Conservation (phyloP, 1,139 yeast genomes). For the Martiniozyma asiatica region DNA sequence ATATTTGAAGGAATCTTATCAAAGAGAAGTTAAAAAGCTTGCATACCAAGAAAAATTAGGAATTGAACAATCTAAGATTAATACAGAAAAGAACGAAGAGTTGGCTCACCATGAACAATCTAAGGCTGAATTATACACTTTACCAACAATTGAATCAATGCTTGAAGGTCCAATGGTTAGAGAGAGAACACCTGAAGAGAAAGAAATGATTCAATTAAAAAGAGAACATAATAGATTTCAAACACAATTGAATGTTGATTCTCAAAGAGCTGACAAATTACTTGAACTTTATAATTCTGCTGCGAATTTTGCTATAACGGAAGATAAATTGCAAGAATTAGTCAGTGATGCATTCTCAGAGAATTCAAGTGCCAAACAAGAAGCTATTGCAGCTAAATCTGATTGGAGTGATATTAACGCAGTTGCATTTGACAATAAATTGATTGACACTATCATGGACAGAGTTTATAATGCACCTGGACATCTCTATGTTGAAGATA, state of each 20-base stretch:
- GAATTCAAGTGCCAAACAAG: slow-evolving; percentile 9
- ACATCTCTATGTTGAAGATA: slow-evolving; percentile 29
- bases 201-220: slow-evolving; percentile 35
- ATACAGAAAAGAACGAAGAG: slow-evolving; percentile 22
- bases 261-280: slow-evolving; percentile 40
- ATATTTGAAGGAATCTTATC: slow-evolving; percentile 56
- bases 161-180: slow-evolving; percentile 60
- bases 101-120: slow-evolving; percentile 34
- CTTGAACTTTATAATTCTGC: slow-evolving; percentile 66
- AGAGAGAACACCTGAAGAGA: slow-evolving; percentile 59
- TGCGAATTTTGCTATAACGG: slow-evolving; percentile 52
- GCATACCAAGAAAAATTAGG: slow-evolving; percentile 21
- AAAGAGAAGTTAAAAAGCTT: slow-evolving; percentile 45
- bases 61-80: slow-evolving; percentile 24
- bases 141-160: slow-evolving; percentile 69
- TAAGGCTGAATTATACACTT: slow-evolving; percentile 50
- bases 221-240: slow-evolving; percentile 40
- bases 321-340: slow-evolving; percentile 45
- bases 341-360: slow-evolving; percentile 41
- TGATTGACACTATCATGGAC: slow-evolving; percentile 21
- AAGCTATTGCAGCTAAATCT: slow-evolving; percentile 5
- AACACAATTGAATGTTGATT: slow-evolving; percentile 30
- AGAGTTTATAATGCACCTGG: slow-evolving; percentile 21
- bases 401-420: slow-evolving; percentile 10
- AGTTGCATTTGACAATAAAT: slow-evolving; percentile 25